These are phyloP conservation scores for Athelia sp. DNA, from an alignment of 1,284 basidiomycete genomes.

Conservation along the genomic window DNA sequence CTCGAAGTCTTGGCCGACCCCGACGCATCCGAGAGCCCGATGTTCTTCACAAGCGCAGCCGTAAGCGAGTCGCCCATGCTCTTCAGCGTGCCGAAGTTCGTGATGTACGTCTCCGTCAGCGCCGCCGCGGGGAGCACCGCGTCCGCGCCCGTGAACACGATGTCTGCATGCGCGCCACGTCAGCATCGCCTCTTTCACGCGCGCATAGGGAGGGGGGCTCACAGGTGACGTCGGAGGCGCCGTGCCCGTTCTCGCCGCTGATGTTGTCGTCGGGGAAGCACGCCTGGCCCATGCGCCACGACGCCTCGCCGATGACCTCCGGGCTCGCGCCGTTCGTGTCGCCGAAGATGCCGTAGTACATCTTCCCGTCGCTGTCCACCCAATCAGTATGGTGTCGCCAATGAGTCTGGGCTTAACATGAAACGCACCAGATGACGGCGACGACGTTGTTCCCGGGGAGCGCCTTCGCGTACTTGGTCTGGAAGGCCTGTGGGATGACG, in stretches of 20 bases:
- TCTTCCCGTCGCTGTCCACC: conserved; percentile 9
- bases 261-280: conserved; percentile 17
- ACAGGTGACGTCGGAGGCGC: conserved; percentile 17
- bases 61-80: neutral
- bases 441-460: conserved; percentile 16
- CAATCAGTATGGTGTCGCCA: too few species aligned
- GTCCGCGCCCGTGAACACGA: neutral
- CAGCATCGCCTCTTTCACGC: neutral
- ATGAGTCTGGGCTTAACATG: neutral
- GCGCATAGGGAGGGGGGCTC: conserved; percentile 3
- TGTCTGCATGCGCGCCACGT: neutral
- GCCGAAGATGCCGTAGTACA: conserved; percentile 21
- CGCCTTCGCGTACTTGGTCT: conserved; percentile 8
- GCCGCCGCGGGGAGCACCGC: neutral
- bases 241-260: conserved; percentile 16
- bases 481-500: conserved; percentile 16
- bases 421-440: conserved; percentile 17
- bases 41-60: neutral
- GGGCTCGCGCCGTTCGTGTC: conserved; percentile 18
- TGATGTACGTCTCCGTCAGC: neutral
- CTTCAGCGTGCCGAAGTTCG: neutral
- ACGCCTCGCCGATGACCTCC: conserved; percentile 20
- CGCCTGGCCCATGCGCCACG: conserved; percentile 15
- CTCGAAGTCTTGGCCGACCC: too few species aligned
- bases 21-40: neutral